Evolutionary conservation across 1,284 basidiomycete species (phyloP).

Genomic region (Ceratobasidium sp.): DNA sequence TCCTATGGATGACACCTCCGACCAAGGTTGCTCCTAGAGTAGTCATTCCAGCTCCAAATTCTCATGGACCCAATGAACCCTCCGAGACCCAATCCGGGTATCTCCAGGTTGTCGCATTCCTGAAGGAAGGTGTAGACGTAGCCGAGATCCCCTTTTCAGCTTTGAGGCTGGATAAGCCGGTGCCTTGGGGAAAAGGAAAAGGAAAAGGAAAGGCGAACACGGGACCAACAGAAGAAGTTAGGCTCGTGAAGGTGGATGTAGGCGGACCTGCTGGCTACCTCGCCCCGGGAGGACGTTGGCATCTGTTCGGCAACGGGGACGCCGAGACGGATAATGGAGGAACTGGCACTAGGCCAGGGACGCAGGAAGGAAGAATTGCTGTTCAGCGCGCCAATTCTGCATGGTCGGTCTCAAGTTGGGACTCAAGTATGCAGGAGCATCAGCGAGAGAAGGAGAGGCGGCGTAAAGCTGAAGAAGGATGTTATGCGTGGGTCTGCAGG

Average conservation of each 20-base stretch:
- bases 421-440: conserved; percentile 32
- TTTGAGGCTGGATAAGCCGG: conserved; percentile 16
- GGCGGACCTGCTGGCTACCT: conserved; percentile 34
- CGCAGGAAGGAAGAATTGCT: background rate
- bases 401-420: conserved; percentile 32
- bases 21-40: conserved; percentile 16
- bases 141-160: conserved; percentile 22
- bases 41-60: background rate
- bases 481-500: conserved; percentile 23
- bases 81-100: background rate
- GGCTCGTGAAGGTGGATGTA: conserved; percentile 26
- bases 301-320: conserved; percentile 13
- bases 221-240: conserved; percentile 6
- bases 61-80: background rate
- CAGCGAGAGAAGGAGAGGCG: conserved; percentile 21
- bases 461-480: conserved; percentile 30
- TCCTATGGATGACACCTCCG: conserved; percentile 28
- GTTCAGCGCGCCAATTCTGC: conserved; percentile 25
- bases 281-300: conserved; percentile 29
- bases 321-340: background rate
- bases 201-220: conserved; percentile 5
- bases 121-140: conserved; percentile 30
- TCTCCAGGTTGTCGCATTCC: conserved; percentile 26
- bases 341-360: background rate
- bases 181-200: conserved; percentile 21